These are phyloP conservation scores for Ustilago curta DNA, from an alignment of 1,284 basidiomycete genomes.

Conservation along the genomic window DNA sequence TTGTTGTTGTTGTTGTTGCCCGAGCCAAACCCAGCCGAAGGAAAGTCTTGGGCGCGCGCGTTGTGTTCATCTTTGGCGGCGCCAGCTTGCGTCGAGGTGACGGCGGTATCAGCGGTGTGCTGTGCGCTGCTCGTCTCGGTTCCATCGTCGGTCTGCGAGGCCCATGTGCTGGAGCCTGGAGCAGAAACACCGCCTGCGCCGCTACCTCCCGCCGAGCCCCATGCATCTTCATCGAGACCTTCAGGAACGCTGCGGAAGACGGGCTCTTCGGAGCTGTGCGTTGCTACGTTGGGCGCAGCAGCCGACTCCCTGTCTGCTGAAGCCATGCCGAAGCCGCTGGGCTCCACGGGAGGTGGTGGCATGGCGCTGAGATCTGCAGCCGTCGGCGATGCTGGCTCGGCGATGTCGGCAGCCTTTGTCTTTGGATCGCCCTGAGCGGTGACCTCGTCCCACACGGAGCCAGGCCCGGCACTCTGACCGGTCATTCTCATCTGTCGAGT, in stretches of 20 bases:
- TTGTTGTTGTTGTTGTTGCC: slow-evolving; percentile 7
- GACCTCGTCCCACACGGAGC: slow-evolving; percentile 64
- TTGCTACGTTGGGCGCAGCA: slow-evolving; percentile 63
- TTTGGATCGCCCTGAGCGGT: slow-evolving; percentile 56
- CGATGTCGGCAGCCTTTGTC: slow-evolving; percentile 52
- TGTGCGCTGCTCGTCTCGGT: slow-evolving; percentile 42
- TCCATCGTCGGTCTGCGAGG: slow-evolving; percentile 45
- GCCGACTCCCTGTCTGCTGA: slow-evolving; percentile 52
- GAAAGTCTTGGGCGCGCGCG: slow-evolving; percentile 41
- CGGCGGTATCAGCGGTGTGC: slow-evolving; percentile 28
- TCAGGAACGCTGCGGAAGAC: slow-evolving; percentile 58
- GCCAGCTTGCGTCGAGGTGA: slow-evolving; percentile 27
- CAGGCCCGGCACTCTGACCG: slow-evolving; percentile 49
- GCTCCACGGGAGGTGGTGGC: slow-evolving; percentile 51
- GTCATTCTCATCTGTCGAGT: slow-evolving; percentile 59
- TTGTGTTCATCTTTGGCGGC: slow-evolving; percentile 26
- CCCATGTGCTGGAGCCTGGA: slow-evolving; percentile 29
- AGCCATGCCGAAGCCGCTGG: slow-evolving; percentile 54
- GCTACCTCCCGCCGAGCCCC: slow-evolving; percentile 50
- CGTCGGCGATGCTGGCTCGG: slow-evolving; percentile 48
- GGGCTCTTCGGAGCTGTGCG: slow-evolving; percentile 62
- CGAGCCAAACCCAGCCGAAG: slow-evolving; percentile 28
- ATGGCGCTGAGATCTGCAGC: slow-evolving; percentile 33
- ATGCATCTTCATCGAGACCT: slow-evolving; percentile 60
- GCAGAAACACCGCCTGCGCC: slow-evolving; percentile 24